These are phyloP conservation scores for Suillus sp. DNA, from an alignment of 768 basidiomycete species.

Conservation along the genomic window DNA sequence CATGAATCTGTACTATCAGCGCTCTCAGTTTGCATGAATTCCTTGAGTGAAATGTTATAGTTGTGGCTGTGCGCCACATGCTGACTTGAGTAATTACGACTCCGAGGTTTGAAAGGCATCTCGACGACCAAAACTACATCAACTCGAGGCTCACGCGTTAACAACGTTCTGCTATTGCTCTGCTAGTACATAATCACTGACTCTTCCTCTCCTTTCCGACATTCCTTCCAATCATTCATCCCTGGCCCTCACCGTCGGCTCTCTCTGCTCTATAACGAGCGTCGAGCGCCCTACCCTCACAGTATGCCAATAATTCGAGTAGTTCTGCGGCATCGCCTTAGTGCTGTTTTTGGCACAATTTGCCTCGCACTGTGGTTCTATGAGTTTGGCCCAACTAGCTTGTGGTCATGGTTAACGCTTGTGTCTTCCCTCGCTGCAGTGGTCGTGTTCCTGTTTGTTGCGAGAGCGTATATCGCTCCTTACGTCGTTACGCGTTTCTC, in stretches of 20 bases:
- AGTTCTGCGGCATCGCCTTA: conserved; percentile 7
- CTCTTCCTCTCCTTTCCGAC: conserved; percentile 7
- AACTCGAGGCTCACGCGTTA: conserved; percentile 7
- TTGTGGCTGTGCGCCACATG: conserved; percentile 2
- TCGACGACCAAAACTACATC: background rate
- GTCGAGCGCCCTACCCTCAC: background rate
- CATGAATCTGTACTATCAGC: conserved; percentile 14
- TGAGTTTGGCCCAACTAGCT: conserved; percentile 7
- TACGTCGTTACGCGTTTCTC: conserved; percentile 61
- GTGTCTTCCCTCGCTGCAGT: conserved; percentile 54
- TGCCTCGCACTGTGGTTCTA: background rate
- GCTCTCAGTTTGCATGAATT: conserved; percentile 9
- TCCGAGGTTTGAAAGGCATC: background rate
- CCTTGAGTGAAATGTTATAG: background rate
- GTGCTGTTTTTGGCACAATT: background rate
- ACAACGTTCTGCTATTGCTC: background rate
- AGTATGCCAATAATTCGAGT: background rate
- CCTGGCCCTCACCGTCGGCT: background rate
- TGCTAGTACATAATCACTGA: conserved; percentile 4
- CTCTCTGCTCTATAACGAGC: background rate
- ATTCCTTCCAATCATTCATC: conserved; percentile 2
- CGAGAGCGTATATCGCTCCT: conserved; percentile 69
- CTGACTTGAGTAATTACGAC: background rate
- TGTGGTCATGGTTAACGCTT: conserved; percentile 42
- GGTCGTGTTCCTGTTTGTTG: conserved; percentile 54